Base-by-base conservation (phyloP, 805 yeast species). In the Danielia reshetovae region DNA sequence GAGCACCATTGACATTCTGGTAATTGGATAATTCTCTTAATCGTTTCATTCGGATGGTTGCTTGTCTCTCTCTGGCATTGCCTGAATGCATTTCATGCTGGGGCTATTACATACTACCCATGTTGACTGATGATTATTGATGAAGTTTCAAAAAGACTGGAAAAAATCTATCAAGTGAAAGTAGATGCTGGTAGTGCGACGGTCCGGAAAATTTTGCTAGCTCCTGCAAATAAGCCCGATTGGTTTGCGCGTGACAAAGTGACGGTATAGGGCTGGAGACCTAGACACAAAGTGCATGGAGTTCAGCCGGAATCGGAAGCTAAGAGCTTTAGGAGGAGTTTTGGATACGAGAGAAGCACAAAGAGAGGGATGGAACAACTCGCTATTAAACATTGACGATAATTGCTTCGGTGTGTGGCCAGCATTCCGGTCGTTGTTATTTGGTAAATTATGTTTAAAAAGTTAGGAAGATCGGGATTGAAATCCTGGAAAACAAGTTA, bases 51-150 rank as follows among this genome's bases (percentile, higher is more conserved):
- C 14, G n/a, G 13, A n/a, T n/a, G n/a, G n/a, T n/a, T n/a, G n/a
- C n/a, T n/a, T n/a, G n/a, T n/a, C n/a, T n/a, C n/a, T n/a, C n/a
- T n/a, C n/a, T n/a, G n/a, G n/a, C n/a, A n/a, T n/a, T n/a, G n/a
- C n/a, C n/a, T 9, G 22, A 19, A 19, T 19, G 22, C 22, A 19
- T 19, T 19, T 19, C 7, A 19, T 19, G 22, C 22, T 19, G 6
- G 17, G 45, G 39, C 43, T 44, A 53, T 57, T 74, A 79, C 86
- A 71, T 79, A 79, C 86, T 79, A 76, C 84, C 71, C 86, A 79
- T 79, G 70, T 64, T 77, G 68, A 62, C 65, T 70, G 65, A 64
- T 66, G 52, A 46, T 52, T 48, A 44, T 46, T 40, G 40, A 35
- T 34, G 36, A 36, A 40, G 40, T 32, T 40, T 36, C 41, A 29